Conservation (phyloP, 208 protist genomes). For the Porcisia hertigi region DNA sequence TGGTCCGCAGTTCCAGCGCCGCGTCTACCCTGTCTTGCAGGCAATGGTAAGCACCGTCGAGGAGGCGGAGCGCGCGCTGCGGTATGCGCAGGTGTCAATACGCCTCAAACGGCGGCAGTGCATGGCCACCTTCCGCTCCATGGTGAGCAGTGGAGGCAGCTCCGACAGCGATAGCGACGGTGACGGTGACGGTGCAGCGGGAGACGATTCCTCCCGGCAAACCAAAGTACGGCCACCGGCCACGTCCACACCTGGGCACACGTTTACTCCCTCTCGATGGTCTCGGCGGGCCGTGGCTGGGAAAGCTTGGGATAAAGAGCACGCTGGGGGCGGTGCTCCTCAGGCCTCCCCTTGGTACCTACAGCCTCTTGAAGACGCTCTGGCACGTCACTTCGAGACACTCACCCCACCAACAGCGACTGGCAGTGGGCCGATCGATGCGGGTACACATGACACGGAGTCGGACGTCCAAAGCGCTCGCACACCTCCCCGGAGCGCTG, state of each 20-base stretch:
- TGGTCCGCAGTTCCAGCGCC: constrained; percentile 38
- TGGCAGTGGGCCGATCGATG: neutral
- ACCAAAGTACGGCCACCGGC: neutral
- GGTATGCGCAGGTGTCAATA: constrained; percentile 22
- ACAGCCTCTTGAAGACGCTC: constrained; percentile 12
- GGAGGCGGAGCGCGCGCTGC: constrained; percentile 51
- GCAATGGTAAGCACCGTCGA: constrained; percentile 63
- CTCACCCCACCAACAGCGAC: neutral
- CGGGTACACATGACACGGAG: neutral
- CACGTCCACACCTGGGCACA: neutral
- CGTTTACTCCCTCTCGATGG: constrained; percentile 25
- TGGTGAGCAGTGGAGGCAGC: constrained; percentile 23
- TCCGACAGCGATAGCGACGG: constrained; percentile 15
- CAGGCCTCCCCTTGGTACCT: constrained; percentile 15
- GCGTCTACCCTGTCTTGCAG: constrained; percentile 43
- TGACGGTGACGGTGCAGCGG: constrained; percentile 8
- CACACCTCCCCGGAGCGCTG: neutral
- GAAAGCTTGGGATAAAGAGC: neutral
- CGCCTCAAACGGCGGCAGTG: constrained; percentile 29
- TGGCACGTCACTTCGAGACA: constrained; percentile 9
- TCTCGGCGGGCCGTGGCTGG: neutral
- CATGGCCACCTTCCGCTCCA: constrained; percentile 31
- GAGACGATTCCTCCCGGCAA: neutral
- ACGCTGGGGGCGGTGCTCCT: neutral
- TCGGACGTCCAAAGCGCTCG: neutral